Evolutionary conservation across 257 asterid species (phyloP).

Genomic region (Nicotiana attenuata): DNA sequence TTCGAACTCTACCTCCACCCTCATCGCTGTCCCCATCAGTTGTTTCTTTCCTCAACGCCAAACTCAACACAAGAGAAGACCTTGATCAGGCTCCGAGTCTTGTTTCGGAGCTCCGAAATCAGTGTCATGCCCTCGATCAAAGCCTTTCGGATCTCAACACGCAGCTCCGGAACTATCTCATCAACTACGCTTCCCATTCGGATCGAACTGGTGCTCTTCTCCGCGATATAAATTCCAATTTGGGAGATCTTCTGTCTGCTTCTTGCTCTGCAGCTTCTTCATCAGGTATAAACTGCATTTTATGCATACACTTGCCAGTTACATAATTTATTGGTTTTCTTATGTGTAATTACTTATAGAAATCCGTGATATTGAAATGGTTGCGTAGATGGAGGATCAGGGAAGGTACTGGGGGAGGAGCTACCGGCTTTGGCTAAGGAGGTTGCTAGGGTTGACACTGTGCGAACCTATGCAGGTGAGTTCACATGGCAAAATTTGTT

Average conservation of each 20-base stretch:
- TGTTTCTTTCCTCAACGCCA: conserved; percentile 61
- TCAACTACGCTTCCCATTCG: conserved; percentile 54
- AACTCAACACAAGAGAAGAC: conserved; percentile 48
- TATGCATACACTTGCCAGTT: not conserved
- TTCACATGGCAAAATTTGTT: not conserved
- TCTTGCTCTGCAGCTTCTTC: conserved; percentile 26
- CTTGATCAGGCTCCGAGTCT: conserved; percentile 55
- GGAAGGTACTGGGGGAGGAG: conserved; percentile 66
- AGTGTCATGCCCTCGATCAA: conserved; percentile 55
- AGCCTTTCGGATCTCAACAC: conserved; percentile 48
- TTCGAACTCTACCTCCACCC: conserved; percentile 51
- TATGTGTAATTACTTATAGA: not conserved
- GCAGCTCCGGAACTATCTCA: conserved; percentile 41
- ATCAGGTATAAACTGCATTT: conserved; percentile 33
- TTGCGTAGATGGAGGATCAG: conserved; percentile 52
- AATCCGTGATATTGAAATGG: not conserved
- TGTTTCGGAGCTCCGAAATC: conserved; percentile 57
- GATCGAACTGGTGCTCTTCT: conserved; percentile 40
- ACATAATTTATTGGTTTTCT: not conserved
- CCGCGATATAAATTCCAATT: conserved; percentile 34
- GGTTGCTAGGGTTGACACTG: conserved; percentile 90
- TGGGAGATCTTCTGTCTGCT: conserved; percentile 53
- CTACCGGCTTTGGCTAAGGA: conserved; percentile 90
- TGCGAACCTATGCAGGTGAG: conserved; percentile 84
- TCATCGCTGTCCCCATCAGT: conserved; percentile 55